These are phyloP conservation scores for Neofusicoccum kwambonambiense DNA, from an alignment of 2,329 filamentous ascomycete species.

Conservation along the genomic window DNA sequence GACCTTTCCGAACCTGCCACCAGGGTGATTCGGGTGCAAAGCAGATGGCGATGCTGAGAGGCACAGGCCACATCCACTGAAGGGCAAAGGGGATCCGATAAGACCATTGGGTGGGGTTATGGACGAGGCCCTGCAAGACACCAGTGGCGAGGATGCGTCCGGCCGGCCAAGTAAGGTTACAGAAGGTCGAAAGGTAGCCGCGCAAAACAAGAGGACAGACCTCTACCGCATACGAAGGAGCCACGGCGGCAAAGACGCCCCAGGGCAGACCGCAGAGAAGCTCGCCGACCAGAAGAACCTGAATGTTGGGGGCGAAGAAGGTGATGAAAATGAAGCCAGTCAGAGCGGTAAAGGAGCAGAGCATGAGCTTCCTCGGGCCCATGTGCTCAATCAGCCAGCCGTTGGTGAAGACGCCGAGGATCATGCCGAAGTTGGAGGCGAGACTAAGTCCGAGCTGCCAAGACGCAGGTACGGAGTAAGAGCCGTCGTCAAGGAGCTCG, in stretches of 20 bases:
- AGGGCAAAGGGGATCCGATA: slow-evolving; percentile 62
- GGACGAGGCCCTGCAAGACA: slow-evolving; percentile 65
- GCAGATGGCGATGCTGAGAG: slow-evolving; percentile 62
- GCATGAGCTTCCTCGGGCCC: slow-evolving; percentile 45
- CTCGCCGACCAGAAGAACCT: slow-evolving; percentile 42
- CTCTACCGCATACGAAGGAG: slow-evolving; percentile 50
- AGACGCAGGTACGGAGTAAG: slow-evolving; percentile 41
- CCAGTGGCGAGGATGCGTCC: slow-evolving; percentile 73
- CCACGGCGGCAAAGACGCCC: slow-evolving; percentile 47
- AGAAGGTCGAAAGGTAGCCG: slow-evolving; percentile 56
- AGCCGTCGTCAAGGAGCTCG: slow-evolving; percentile 31
- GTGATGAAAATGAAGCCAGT: slow-evolving; percentile 45
- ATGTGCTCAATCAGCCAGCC: slow-evolving; percentile 45
- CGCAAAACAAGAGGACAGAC: slow-evolving; percentile 69
- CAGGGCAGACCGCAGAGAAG: slow-evolving; percentile 46
- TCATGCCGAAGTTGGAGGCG: slow-evolving; percentile 46
- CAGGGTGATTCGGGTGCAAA: slow-evolving; percentile 69
- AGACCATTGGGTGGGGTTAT: slow-evolving; percentile 64
- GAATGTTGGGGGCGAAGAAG: slow-evolving; percentile 45
- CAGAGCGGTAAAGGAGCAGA: slow-evolving; percentile 40
- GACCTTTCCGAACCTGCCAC: slow-evolving; percentile 68
- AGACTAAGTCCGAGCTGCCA: slow-evolving; percentile 49
- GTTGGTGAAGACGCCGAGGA: slow-evolving; percentile 46
- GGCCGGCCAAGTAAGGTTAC: slow-evolving; percentile 73
- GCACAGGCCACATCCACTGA: slow-evolving; percentile 73